These are phyloP conservation scores for Polymyxa betae DNA, from an alignment of 208 protist genomes.

Conservation along the genomic window DNA sequence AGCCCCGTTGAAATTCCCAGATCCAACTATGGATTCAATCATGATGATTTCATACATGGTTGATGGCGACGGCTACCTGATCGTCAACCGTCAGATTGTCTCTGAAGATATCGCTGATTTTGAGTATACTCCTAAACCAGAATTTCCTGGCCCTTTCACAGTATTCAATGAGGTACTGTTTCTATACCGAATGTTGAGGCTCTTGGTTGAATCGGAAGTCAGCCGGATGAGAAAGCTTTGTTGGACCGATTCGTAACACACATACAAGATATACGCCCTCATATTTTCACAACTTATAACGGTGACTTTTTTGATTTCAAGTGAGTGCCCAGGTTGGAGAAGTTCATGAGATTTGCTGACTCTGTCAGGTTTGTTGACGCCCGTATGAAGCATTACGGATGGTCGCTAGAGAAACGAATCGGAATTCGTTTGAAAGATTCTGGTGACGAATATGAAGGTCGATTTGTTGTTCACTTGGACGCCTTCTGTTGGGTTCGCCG, in stretches of 20 bases:
- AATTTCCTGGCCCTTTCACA: conserved; percentile 94
- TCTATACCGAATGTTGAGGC: background rate
- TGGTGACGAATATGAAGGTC: conserved; percentile 89
- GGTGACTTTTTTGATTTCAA: conserved; percentile 99
- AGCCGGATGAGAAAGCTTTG: conserved; percentile 72
- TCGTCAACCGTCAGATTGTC: conserved; percentile 97
- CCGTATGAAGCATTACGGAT: conserved; percentile 22
- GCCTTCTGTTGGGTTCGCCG: conserved; percentile 99
- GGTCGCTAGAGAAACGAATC: background rate
- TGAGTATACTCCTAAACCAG: conserved; percentile 97
- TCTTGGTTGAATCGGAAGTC: background rate
- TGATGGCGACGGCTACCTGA: conserved; percentile 95
- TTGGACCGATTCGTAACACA: conserved; percentile 93
- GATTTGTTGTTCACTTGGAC: conserved; percentile 93
- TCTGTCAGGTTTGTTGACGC: conserved; percentile 51
- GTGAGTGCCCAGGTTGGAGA: background rate
- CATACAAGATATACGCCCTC: conserved; percentile 90
- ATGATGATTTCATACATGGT: conserved; percentile 99
- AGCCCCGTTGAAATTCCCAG: conserved; percentile 97
- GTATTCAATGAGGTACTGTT: conserved; percentile 66
- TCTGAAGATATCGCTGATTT: conserved; percentile 96
- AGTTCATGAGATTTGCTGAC: conserved; percentile 51
- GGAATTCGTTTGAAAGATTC: conserved; percentile 41
- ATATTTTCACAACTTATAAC: conserved; percentile 99
- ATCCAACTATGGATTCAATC: conserved; percentile 92